Evolutionary conservation across 768 basidiomycete genomes (phyloP).

Genomic region (Leccinum broughii): DNA sequence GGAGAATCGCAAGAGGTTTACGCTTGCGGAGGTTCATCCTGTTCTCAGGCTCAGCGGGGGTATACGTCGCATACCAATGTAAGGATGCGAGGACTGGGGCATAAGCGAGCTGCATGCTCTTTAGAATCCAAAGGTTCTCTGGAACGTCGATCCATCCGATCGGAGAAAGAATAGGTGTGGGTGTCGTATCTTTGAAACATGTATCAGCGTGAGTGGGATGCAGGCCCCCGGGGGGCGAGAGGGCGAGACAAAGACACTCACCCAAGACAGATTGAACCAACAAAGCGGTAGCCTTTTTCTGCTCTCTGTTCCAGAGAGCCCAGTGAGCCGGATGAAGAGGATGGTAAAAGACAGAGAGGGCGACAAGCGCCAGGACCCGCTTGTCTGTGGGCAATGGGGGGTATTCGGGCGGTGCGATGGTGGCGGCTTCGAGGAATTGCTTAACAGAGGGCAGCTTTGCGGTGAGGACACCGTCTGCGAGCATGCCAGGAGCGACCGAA

Average conservation of each 20-base stretch:
- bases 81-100: slow-evolving; percentile 22
- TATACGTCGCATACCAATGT: slow-evolving; percentile 35
- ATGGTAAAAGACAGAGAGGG: slow-evolving; percentile 57
- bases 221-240: neutral
- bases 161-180: slow-evolving; percentile 36
- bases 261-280: slow-evolving; percentile 54
- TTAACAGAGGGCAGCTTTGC: slow-evolving; percentile 47
- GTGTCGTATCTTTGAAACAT: slow-evolving; percentile 24
- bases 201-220: slow-evolving; percentile 15
- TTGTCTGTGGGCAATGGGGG: slow-evolving; percentile 40
- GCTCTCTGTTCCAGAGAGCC: slow-evolving; percentile 61
- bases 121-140: slow-evolving; percentile 37
- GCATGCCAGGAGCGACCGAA: slow-evolving; percentile 37
- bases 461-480: slow-evolving; percentile 43
- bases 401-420: slow-evolving; percentile 41
- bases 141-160: slow-evolving; percentile 36
- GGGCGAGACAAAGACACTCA: slow-evolving; percentile 35
- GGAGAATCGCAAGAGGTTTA: slow-evolving; percentile 26
- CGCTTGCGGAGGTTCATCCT: slow-evolving; percentile 37
- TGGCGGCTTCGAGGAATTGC: slow-evolving; percentile 45
- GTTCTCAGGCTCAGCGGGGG: slow-evolving; percentile 30
- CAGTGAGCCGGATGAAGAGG: slow-evolving; percentile 58
- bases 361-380: slow-evolving; percentile 55
- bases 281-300: slow-evolving; percentile 49
- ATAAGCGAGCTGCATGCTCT: slow-evolving; percentile 33